phyloP scores from a whole-genome alignment of 352 stramenopile genomes.

The Peronospora farinosa region DNA sequence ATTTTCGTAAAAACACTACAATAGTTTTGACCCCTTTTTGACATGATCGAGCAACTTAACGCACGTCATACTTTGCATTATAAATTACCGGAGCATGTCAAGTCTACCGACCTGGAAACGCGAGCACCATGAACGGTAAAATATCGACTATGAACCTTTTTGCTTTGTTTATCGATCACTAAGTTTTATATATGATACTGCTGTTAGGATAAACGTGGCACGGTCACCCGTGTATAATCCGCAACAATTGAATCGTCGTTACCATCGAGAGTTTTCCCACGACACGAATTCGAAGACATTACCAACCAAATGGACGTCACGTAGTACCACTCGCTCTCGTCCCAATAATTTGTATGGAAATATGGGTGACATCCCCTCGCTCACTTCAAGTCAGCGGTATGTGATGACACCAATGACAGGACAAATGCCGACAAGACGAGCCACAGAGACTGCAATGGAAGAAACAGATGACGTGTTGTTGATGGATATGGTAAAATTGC shows the following conservation, averaged over 20 bases:
- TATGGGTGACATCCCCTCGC: constrained; percentile 31
- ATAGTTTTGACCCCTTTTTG: too few relatives aligned
- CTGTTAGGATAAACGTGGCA: constrained; percentile 29
- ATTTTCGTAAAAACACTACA: too few relatives aligned
- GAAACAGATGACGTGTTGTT: background rate
- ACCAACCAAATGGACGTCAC: constrained; percentile 31
- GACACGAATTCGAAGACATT: background rate
- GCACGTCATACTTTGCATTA: too few relatives aligned
- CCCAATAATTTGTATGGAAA: constrained; percentile 42
- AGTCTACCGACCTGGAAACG: constrained; percentile 16
- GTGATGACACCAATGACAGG: background rate
- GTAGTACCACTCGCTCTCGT: constrained; percentile 31
- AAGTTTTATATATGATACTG: background rate
- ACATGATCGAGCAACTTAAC: too few relatives aligned
- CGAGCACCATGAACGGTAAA: constrained; percentile 16
- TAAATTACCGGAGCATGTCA: too few relatives aligned
- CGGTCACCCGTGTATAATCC: constrained; percentile 8
- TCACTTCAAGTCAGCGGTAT: constrained; percentile 25
- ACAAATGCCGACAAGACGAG: constrained; percentile 14
- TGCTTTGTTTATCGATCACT: background rate
- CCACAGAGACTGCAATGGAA: constrained; percentile 24
- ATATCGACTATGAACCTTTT: background rate
- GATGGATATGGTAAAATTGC: background rate
- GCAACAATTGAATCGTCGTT: background rate
- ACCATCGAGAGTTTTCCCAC: background rate